A percentile compares a stretch with the other conserved stretches of the same genome.
phyloP scores from a whole-genome alignment of 176 grass and related monocot species.

The Bonia amplexicaulis region DNA sequence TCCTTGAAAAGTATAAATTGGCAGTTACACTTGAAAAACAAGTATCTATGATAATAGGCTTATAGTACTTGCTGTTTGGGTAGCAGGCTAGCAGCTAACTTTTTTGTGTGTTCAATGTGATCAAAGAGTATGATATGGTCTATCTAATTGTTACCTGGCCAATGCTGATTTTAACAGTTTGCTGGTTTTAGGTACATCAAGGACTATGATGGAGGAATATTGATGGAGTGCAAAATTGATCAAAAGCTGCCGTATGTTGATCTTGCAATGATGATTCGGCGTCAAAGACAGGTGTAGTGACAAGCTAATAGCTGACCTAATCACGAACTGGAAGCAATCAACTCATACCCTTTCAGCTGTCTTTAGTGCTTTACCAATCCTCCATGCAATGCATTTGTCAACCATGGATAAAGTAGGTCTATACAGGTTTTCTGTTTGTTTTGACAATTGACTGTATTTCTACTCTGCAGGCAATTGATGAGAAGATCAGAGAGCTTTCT shows the following conservation, averaged over 20 bases:
- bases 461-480: constrained; percentile 83
- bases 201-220: constrained; percentile 97
- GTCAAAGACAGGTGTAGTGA: constrained; percentile 85
- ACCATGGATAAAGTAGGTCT: background rate
- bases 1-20: background rate
- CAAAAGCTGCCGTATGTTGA: constrained; percentile 85
- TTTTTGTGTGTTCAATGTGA: background rate
- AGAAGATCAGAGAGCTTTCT: constrained; percentile 97
- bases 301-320: constrained; percentile 17
- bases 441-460: constrained; percentile 1
- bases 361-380: background rate
- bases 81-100: background rate
- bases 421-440: background rate
- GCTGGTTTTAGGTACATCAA: constrained; percentile 80
- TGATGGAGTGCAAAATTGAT: constrained; percentile 98
- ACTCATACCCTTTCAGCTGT: background rate
- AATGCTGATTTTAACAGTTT: constrained; percentile 17
- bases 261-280: constrained; percentile 96
- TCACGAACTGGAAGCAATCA: background rate
- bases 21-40: background rate
- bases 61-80: background rate
- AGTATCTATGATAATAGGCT: background rate
- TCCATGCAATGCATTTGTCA: background rate
- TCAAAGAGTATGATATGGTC: background rate
- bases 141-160: constrained; percentile 1